These are phyloP conservation scores for Huntiella moniliformis DNA, from an alignment of 2,329 filamentous ascomycete species.

Conservation along the genomic window DNA sequence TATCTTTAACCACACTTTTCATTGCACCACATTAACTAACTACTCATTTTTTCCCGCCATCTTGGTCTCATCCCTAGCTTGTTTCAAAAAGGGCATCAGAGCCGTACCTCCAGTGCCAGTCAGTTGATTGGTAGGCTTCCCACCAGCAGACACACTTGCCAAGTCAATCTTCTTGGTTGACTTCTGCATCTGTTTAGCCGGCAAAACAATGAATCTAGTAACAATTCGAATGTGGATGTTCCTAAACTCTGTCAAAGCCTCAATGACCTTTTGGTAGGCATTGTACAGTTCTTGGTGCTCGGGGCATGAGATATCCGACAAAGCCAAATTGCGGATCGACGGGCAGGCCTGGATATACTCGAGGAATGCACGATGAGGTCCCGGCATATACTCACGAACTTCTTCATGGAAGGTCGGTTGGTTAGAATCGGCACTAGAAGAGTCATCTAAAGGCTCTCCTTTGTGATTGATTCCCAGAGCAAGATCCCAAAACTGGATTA, in stretches of 20 bases:
- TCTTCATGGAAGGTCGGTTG: conserved; percentile 77
- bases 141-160: conserved; percentile 2
- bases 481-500: conserved; percentile 96
- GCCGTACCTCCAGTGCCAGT: conserved; percentile 87
- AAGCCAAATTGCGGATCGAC: conserved; percentile 76
- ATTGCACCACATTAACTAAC: no score
- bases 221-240: conserved; percentile 96
- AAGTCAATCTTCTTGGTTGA: neutral
- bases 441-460: conserved; percentile 16
- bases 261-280: conserved; percentile 79
- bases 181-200: conserved; percentile 49
- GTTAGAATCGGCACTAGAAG: conserved; percentile 20
- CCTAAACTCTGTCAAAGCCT: conserved; percentile 47
- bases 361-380: conserved; percentile 74
- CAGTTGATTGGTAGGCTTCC: conserved; percentile 21
- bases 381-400: conserved; percentile 96
- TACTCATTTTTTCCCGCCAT: neutral
- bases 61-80: conserved; percentile 76
- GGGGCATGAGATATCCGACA: conserved; percentile 27
- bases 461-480: conserved; percentile 62
- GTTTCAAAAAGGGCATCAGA: conserved; percentile 87
- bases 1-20: no score
- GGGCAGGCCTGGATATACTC: conserved; percentile 58
- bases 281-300: conserved; percentile 48
- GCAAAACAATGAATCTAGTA: conserved; percentile 82